Evolutionary conservation across 179 eudicot genomes (phyloP).

Genomic region (Corrigiola litoralis): DNA sequence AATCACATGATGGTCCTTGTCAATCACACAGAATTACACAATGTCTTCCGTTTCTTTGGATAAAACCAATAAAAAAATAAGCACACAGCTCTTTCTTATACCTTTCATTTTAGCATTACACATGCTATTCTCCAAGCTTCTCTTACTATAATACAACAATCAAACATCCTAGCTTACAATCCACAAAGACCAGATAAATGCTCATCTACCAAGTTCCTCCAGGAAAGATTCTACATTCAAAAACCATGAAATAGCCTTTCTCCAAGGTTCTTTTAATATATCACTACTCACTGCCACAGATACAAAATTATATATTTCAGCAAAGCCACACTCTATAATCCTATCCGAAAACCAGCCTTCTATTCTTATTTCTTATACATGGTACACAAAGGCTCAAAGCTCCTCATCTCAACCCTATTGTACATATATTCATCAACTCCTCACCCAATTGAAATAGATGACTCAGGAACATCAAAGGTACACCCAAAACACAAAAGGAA

Average conservation of each 20-base stretch:
- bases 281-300: background rate
- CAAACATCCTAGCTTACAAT: background rate
- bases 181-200: background rate
- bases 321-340: background rate
- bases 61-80: background rate
- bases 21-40: background rate
- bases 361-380: no score
- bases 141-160: background rate
- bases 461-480: no score
- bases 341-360: background rate
- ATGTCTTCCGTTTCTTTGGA: no score
- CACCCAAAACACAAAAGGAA: no score
- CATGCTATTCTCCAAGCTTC: background rate
- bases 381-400: no score
- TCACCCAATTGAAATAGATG: no score
- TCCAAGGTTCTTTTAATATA: background rate
- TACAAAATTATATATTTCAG: background rate
- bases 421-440: no score
- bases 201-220: background rate
- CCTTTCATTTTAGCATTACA: no score
- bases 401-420: no score
- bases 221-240: background rate
- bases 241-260: background rate
- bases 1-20: conserved; percentile 2
- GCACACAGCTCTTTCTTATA: background rate